These are phyloP conservation scores for Fusarium tanahbumbuense DNA, from an alignment of 2,329 filamentous ascomycete species.

Conservation along the genomic window DNA sequence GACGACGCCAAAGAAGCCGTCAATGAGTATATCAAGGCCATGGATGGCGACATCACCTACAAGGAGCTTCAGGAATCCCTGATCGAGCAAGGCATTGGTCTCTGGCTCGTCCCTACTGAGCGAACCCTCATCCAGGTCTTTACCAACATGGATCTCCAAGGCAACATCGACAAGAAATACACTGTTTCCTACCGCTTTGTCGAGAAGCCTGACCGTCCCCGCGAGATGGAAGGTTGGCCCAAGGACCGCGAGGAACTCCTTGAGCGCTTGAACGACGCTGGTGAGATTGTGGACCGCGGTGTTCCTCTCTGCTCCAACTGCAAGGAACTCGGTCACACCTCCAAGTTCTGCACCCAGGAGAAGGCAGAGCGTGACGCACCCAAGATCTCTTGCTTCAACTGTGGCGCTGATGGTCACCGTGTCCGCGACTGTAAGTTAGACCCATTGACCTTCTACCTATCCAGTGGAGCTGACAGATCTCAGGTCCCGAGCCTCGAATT, in stretches of 20 bases:
- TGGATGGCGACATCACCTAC: conserved; percentile 67
- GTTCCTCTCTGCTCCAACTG: conserved; percentile 73
- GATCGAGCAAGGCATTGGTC: conserved; percentile 62
- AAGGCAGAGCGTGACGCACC: conserved; percentile 59
- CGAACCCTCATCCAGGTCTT: conserved; percentile 66
- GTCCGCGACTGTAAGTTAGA: conserved; percentile 72
- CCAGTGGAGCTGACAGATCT: conserved; percentile 14
- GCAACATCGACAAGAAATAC: conserved; percentile 73
- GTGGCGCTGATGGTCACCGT: conserved; percentile 71
- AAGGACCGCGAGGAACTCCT: conserved; percentile 68
- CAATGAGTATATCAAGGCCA: conserved; percentile 70
- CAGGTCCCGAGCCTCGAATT: conserved; percentile 69
- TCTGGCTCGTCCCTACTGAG: conserved; percentile 73
- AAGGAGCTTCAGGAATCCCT: conserved; percentile 70
- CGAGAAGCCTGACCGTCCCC: conserved; percentile 66
- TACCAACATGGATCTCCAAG: conserved; percentile 79
- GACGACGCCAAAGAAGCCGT: conserved; percentile 71
- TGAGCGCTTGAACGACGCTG: conserved; percentile 72
- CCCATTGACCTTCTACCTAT: background rate
- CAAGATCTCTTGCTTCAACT: conserved; percentile 73
- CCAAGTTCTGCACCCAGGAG: conserved; percentile 71
- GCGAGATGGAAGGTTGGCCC: conserved; percentile 71
- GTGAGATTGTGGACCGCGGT: conserved; percentile 70
- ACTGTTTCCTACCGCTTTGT: conserved; percentile 72
- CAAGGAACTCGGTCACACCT: conserved; percentile 70